A percentile compares a stretch with the other conserved stretches of the same genome.
Evolutionary conservation across 192 early-diverging fungal species (phyloP).

Genomic region (Coemansia pectinata): DNA sequence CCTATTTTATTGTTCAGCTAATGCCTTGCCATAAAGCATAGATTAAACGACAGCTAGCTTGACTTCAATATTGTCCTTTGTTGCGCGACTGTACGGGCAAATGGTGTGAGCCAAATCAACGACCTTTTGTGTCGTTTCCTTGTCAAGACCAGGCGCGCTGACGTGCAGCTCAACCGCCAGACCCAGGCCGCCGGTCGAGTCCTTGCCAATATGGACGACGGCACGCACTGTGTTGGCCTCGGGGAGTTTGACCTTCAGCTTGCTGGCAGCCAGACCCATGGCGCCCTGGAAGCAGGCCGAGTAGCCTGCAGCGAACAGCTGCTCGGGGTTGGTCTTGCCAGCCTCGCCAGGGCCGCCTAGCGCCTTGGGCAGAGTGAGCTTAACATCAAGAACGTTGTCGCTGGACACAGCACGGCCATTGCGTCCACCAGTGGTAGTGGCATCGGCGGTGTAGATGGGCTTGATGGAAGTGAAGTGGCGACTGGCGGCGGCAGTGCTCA

Average conservation of each 20-base stretch:
- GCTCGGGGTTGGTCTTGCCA: slow-evolving; percentile 62
- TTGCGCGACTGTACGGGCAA: slow-evolving; percentile 61
- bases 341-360: slow-evolving; percentile 58
- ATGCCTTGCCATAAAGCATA: not conserved
- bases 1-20: not conserved
- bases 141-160: slow-evolving; percentile 52
- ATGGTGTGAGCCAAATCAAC: slow-evolving; percentile 56
- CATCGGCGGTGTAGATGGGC: slow-evolving; percentile 63
- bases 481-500: slow-evolving; percentile 10
- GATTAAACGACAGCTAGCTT: slow-evolving; percentile 51
- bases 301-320: slow-evolving; percentile 60
- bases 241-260: slow-evolving; percentile 51
- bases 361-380: slow-evolving; percentile 59
- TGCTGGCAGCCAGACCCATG: slow-evolving; percentile 53
- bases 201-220: slow-evolving; percentile 56
- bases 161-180: slow-evolving; percentile 57
- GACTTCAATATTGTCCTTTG: slow-evolving; percentile 57
- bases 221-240: slow-evolving; percentile 53
- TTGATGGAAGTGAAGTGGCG: slow-evolving; percentile 51
- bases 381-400: slow-evolving; percentile 54
- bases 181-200: slow-evolving; percentile 54
- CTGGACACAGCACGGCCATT: slow-evolving; percentile 60
- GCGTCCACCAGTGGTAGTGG: slow-evolving; percentile 57
- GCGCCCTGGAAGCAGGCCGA: slow-evolving; percentile 64
- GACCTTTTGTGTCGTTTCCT: slow-evolving; percentile 48